Evolutionary conservation across 306 rosid species (phyloP).

Genomic region (Citrullus colocynthis): DNA sequence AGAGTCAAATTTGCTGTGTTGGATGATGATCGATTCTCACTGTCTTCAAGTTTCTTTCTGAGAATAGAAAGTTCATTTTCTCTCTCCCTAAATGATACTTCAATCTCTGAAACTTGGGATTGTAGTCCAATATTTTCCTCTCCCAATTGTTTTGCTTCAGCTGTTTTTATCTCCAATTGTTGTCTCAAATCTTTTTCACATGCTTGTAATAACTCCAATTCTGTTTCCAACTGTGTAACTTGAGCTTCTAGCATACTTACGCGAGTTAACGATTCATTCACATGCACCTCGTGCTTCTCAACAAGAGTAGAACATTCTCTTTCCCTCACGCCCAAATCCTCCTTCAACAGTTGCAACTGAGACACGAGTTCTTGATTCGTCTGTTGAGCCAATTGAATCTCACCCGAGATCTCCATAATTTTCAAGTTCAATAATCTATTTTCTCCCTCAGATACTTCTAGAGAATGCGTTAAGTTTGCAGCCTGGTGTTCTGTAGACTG

Average conservation of each 20-base stretch:
- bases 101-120: slow-evolving; percentile 38
- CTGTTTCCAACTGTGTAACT: slow-evolving; percentile 27
- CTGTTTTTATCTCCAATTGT: slow-evolving; percentile 27
- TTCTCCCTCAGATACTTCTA: slow-evolving; percentile 47
- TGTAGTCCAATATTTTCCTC: slow-evolving; percentile 30
- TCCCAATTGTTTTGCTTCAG: slow-evolving; percentile 34
- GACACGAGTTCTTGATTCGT: slow-evolving; percentile 32
- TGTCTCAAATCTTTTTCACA: slow-evolving; percentile 33
- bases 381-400: slow-evolving; percentile 37
- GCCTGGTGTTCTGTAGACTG: slow-evolving; percentile 39
- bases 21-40: slow-evolving; percentile 28
- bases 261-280: slow-evolving; percentile 28
- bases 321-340: slow-evolving; percentile 34
- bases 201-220: slow-evolving; percentile 31
- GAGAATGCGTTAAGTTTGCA: slow-evolving; percentile 25
- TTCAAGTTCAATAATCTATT: slow-evolving; percentile 39
- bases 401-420: slow-evolving; percentile 34
- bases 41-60: slow-evolving; percentile 41
- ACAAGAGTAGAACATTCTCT: slow-evolving; percentile 39
- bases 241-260: slow-evolving; percentile 31
- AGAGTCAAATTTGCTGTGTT: slow-evolving; percentile 41
- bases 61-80: slow-evolving; percentile 40
- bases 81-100: slow-evolving; percentile 34
- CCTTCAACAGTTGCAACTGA: slow-evolving; percentile 38
- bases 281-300: slow-evolving; percentile 35